A percentile compares a stretch with the other conserved stretches of the same genome.
phyloP scores from a whole-genome alignment of 2,329 filamentous ascomycete species.

The Emericellopsis atlantica region DNA sequence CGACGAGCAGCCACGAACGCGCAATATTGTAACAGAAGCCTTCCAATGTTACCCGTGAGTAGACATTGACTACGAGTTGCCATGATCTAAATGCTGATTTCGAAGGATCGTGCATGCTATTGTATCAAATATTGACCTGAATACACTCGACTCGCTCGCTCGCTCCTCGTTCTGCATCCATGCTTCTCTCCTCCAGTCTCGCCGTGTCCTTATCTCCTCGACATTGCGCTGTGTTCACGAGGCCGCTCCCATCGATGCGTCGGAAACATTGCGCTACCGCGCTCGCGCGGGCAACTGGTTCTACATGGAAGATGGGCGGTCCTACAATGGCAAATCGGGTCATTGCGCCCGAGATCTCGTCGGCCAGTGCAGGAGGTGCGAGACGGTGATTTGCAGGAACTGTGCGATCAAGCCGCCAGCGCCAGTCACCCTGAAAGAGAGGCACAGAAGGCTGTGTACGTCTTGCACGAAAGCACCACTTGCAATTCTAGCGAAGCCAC shows the following conservation, averaged over 20 bases:
- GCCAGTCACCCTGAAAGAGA: slow-evolving; percentile 50
- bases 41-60: too few species aligned
- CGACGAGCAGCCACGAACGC: too few species aligned
- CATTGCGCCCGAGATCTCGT: slow-evolving; percentile 84
- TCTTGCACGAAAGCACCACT: slow-evolving; percentile 65
- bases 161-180: slow-evolving; percentile 72
- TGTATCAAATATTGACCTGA: slow-evolving; percentile 70
- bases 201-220: slow-evolving; percentile 56
- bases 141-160: slow-evolving; percentile 73
- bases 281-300: slow-evolving; percentile 44
- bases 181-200: slow-evolving; percentile 65
- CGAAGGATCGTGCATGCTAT: slow-evolving; percentile 54
- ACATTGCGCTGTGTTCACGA: slow-evolving; percentile 77
- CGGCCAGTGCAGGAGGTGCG: slow-evolving; percentile 66
- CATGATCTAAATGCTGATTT: too few species aligned
- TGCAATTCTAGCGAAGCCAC: slow-evolving; percentile 33
- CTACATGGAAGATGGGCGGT: slow-evolving; percentile 43
- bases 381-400: slow-evolving; percentile 72
- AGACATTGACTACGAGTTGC: too few species aligned
- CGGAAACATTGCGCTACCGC: slow-evolving; percentile 44
- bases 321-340: slow-evolving; percentile 54
- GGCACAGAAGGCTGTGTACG: slow-evolving; percentile 71
- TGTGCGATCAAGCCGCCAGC: slow-evolving; percentile 78
- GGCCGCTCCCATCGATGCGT: slow-evolving; percentile 35
- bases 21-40: too few species aligned